A percentile compares a stretch with the other conserved stretches of the same genome.
Evolutionary conservation across 139 green algal genomes (phyloP).

Genomic region (Haematococcus sp.): DNA sequence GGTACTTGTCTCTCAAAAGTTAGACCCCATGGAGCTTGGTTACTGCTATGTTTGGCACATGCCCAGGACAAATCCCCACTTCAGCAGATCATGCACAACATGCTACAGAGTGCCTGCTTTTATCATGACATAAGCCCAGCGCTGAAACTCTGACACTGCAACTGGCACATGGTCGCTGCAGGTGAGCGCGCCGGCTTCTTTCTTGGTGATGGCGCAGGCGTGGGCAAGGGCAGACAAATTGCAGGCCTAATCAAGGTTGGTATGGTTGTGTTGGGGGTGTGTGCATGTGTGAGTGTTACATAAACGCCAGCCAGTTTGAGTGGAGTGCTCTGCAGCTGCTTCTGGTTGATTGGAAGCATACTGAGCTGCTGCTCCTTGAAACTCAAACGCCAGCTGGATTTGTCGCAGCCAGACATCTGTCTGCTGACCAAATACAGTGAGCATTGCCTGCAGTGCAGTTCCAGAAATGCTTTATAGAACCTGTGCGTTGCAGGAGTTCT

Average conservation of each 20-base stretch:
- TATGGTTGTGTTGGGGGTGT: slow-evolving; percentile 16
- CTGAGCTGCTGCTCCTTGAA: no score
- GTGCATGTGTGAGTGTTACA: not conserved
- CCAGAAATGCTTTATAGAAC: no score
- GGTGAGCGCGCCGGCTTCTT: slow-evolving; percentile 70
- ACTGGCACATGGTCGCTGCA: slow-evolving; percentile 1
- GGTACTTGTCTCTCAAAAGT: no score
- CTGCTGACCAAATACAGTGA: no score
- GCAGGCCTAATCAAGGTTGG: slow-evolving; percentile 50
- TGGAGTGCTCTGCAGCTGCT: not conserved
- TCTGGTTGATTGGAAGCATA: not conserved
- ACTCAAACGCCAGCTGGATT: no score
- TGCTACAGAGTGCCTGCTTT: no score
- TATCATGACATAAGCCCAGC: no score
- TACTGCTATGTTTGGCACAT: no score
- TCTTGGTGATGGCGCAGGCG: slow-evolving; percentile 81
- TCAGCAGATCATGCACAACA: not conserved
- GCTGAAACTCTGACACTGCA: no score
- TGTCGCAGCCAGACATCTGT: no score
- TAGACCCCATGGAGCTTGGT: no score
- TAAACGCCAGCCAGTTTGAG: not conserved
- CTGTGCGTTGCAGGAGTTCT: slow-evolving; percentile 55
- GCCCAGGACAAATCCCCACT: not conserved
- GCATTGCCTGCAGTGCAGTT: no score
- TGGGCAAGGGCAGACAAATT: slow-evolving; percentile 85